A percentile compares a stretch with the other conserved stretches of the same genome.
phyloP scores from a whole-genome alignment of 257 asterid genomes.

The Nicotiana tomentosiformis region DNA sequence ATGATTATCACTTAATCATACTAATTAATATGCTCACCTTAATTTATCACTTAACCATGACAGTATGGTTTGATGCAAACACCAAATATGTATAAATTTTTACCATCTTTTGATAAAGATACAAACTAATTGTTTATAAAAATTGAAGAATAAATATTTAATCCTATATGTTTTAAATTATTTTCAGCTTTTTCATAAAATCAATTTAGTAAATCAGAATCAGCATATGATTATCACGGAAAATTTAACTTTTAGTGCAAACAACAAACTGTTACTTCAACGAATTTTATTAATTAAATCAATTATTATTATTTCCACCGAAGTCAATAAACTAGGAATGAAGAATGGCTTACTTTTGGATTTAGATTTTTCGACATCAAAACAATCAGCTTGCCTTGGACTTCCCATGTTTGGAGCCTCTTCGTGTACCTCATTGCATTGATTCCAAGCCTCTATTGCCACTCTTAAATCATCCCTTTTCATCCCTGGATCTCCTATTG shows the following conservation, averaged over 20 bases:
- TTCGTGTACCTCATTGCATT: slow-evolving; percentile 82
- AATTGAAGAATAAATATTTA: not conserved
- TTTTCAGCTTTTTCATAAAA: no score
- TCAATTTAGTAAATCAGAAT: no score
- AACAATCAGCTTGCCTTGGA: slow-evolving; percentile 84
- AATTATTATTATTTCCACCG: not conserved
- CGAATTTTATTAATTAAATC: not conserved
- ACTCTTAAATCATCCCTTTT: slow-evolving; percentile 56
- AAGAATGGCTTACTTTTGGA: slow-evolving; percentile 20
- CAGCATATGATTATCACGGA: no score
- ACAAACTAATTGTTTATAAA: not conserved
- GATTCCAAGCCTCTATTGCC: slow-evolving; percentile 92
- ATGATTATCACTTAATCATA: no score
- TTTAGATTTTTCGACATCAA: slow-evolving; percentile 45
- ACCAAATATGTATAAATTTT: no score
- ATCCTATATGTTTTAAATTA: no score
- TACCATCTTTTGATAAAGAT: no score
- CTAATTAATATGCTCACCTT: not conserved
- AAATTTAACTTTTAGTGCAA: no score
- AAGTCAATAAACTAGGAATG: not conserved
- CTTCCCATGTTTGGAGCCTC: slow-evolving; percentile 86
- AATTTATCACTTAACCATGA: no score
- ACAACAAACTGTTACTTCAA: no score
- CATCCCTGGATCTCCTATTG: slow-evolving; percentile 81
- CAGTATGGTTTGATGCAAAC: not conserved